Base-by-base conservation (phyloP, 768 basidiomycete species). In the Tricholoma hemisulphureum region DNA sequence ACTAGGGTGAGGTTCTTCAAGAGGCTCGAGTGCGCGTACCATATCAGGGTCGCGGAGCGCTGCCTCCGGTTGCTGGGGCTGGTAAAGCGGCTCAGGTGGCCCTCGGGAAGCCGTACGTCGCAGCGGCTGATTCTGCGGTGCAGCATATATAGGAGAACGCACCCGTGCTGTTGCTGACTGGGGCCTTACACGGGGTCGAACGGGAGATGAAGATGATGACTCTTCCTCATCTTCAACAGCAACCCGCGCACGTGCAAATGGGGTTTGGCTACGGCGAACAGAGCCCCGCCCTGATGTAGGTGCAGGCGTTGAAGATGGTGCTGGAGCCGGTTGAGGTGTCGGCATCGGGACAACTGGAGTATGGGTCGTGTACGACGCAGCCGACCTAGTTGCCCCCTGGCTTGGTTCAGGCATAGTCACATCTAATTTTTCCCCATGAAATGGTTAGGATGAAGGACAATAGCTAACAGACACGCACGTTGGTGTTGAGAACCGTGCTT, bases 231-330 rank as follows among this genome's bases (percentile, higher is more conserved):
- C 53, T 6, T 59, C 53, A 21, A 29, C 48, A 23, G 24, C 32
- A 16, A 9, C 32, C 14, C 21, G 34, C 5, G 57, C 29, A n/a
- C 51, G 51, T 32, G 6, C 28, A 18, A 53, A 58, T 9, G 57
- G 57, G 0, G 57, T 58, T 39, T 58, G 57, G 3, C 41, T 46
- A 23, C 57, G 50, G 20, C 51, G 51, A n/a, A 53, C 16, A 31
- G 41, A 49, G 8, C 46, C 11, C 18, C n/a, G 26, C 13, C 7
- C 46, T 18, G 26, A n/a, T 14, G 43, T 5, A 8, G 46, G 28
- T 14, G 43, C 11, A 8, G 46, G 46, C 4, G 26, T n/a, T 28
- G 37, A 7, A n/a, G 37, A 4, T 49, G 46, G 46, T 8, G 46
- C 26, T 18, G 46, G 26, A 2, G 26, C 46, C n/a, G 26, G n/a